Percentiles rank a stretch among this genome's conserved stretches.
phyloP scores from a whole-genome alignment of 2,329 filamentous ascomycete species.

The Xylaria sp. region DNA sequence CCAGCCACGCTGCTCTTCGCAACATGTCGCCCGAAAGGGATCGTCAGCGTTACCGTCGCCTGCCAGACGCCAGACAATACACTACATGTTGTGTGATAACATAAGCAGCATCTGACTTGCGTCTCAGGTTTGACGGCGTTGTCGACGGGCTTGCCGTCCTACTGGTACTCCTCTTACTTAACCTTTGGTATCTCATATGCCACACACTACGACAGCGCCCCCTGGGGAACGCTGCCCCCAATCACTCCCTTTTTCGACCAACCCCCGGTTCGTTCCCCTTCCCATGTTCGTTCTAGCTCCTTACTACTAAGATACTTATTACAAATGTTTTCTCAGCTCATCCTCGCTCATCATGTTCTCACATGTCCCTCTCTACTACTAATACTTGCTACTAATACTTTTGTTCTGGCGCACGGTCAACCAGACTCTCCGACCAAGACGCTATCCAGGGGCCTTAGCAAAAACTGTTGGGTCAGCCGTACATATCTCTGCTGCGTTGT shows the following conservation, averaged over 20 bases:
- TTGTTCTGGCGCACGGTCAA: background rate
- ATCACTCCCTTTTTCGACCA: constrained; percentile 9
- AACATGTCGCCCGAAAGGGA: constrained; percentile 18
- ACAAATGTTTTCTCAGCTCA: constrained; percentile 28
- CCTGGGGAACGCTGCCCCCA: constrained; percentile 11
- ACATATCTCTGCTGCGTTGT: constrained; percentile 1
- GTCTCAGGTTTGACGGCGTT: constrained; percentile 1
- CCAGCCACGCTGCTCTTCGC: background rate
- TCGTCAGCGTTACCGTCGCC: background rate
- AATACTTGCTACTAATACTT: background rate
- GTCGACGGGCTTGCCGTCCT: constrained; percentile 5
- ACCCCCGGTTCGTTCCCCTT: background rate
- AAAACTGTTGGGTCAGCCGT: constrained; percentile 15
- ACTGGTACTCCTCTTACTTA: background rate
- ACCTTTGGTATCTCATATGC: too few relatives aligned
- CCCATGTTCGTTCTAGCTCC: constrained; percentile 7
- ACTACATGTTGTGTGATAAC: background rate
- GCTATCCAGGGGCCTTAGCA: constrained; percentile 19
- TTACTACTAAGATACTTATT: constrained; percentile 15
- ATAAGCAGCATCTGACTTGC: constrained; percentile 29
- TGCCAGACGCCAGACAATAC: background rate
- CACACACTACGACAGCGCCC: constrained; percentile 1
- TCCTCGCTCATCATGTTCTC: background rate
- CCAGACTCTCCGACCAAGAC: constrained; percentile 8
- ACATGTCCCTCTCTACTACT: background rate